Conservation (phyloP, 768 basidiomycete genomes). For the Panaeolus papilionaceus region DNA sequence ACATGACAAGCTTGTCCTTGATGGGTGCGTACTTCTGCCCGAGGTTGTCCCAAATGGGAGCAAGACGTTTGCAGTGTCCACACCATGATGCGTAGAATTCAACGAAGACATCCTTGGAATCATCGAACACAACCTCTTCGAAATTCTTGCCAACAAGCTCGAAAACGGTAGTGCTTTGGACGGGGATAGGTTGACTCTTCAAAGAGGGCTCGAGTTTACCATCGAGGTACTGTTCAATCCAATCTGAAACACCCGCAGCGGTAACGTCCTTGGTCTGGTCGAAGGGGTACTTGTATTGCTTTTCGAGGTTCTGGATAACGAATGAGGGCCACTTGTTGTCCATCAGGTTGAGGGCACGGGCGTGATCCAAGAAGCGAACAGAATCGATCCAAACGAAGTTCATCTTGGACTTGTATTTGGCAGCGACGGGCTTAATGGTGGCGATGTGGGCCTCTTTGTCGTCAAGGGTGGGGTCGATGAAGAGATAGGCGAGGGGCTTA, state of each 20-base stretch:
- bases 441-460: constrained; percentile 70
- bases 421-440: constrained; percentile 75
- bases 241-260: constrained; percentile 58
- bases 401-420: constrained; percentile 81
- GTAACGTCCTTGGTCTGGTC: constrained; percentile 72
- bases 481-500: constrained; percentile 94
- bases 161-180: constrained; percentile 85
- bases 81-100: constrained; percentile 99
- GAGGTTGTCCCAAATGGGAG: constrained; percentile 91
- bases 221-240: constrained; percentile 68
- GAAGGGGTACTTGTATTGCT: constrained; percentile 90
- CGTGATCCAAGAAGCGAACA: constrained; percentile 94
- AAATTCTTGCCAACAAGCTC: constrained; percentile 89
- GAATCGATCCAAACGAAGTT: constrained; percentile 99
- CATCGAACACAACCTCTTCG: constrained; percentile 84
- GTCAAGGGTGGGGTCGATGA: constrained; percentile 81
- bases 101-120: constrained; percentile 92
- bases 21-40: constrained; percentile 81
- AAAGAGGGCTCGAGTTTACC: constrained; percentile 83
- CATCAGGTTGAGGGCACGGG: constrained; percentile 87
- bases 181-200: constrained; percentile 91
- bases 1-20: constrained; percentile 85
- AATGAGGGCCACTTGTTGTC: constrained; percentile 93
- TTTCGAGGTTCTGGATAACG: constrained; percentile 85
- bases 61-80: constrained; percentile 96